Evolutionary conservation across 257 asterid species (phyloP).

Genomic region (Jasminum sambac): DNA sequence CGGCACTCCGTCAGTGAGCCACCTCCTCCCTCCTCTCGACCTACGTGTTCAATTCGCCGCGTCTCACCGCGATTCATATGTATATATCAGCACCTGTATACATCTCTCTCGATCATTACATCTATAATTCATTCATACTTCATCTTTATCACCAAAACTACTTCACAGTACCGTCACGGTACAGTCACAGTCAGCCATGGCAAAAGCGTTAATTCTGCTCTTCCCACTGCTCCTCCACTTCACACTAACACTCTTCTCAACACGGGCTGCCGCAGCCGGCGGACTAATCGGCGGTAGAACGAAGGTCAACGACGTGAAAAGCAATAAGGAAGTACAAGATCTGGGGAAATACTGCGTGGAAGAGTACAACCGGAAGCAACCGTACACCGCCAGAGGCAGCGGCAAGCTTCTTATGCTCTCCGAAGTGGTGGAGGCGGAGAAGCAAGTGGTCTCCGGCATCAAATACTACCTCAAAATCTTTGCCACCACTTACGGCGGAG

Average conservation of each 20-base stretch:
- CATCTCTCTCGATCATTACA: too few relatives aligned
- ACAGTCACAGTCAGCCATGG: neutral
- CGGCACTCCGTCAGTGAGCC: neutral
- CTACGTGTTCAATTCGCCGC: neutral
- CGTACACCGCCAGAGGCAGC: constrained; percentile 20
- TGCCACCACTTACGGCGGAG: constrained; percentile 28
- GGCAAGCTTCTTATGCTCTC: constrained; percentile 36
- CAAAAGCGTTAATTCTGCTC: neutral
- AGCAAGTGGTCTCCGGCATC: constrained; percentile 74
- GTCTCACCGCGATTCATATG: neutral
- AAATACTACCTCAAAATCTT: constrained; percentile 64
- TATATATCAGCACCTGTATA: neutral
- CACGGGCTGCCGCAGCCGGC: constrained; percentile 16
- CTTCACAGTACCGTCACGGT: neutral
- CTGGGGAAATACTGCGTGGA: constrained; percentile 59
- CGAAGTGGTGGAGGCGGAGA: constrained; percentile 60
- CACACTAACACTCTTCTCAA: constrained; percentile 6
- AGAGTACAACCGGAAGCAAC: constrained; percentile 42
- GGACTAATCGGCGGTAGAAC: constrained; percentile 44
- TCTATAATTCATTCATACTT: neutral
- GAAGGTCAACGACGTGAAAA: constrained; percentile 44
- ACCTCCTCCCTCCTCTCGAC: neutral
- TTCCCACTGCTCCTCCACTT: constrained; percentile 13
- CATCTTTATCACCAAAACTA: neutral
- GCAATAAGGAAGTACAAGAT: constrained; percentile 51